Conservation (phyloP, 2,329 filamentous ascomycete genomes). For the Talaromyces sp. region DNA sequence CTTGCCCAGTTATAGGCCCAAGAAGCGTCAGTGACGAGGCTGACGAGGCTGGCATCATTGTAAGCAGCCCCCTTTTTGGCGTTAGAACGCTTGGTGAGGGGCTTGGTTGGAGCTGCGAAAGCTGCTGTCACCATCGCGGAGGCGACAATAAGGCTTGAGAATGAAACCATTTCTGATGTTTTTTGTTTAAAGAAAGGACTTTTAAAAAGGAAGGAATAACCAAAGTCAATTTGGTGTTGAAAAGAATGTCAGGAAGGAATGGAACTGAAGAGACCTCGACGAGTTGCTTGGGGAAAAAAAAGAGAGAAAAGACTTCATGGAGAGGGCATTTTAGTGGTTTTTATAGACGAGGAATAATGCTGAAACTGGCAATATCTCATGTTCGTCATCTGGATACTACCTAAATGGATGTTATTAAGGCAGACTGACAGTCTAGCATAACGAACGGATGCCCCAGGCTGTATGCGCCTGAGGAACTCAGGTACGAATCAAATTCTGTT, state of each 20-base stretch:
- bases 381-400: not conserved
- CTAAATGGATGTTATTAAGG: not conserved
- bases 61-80: slow-evolving; percentile 30
- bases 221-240: not conserved
- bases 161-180: slow-evolving; percentile 8
- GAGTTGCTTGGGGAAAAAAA: not conserved
- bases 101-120: slow-evolving; percentile 27
- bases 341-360: not conserved
- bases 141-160: slow-evolving; percentile 13
- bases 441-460: too few species aligned
- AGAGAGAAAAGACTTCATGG: not conserved
- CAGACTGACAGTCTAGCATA: not conserved
- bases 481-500: not conserved
- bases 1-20: slow-evolving; percentile 49
- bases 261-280: not conserved
- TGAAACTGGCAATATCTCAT: not conserved
- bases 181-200: not conserved
- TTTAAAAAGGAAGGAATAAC: not conserved
- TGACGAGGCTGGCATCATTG: slow-evolving; percentile 34
- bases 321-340: not conserved
- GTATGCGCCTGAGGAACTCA: not conserved
- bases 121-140: slow-evolving; percentile 29
- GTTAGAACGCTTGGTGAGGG: slow-evolving; percentile 27
- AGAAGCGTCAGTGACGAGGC: slow-evolving; percentile 33
- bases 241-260: slow-evolving; percentile 7